Evolutionary conservation across 2,329 filamentous ascomycete genomes (phyloP), one percentile per base, ranked within the genome.

Genomic region (Sarocladiaceae sp.): DNA sequence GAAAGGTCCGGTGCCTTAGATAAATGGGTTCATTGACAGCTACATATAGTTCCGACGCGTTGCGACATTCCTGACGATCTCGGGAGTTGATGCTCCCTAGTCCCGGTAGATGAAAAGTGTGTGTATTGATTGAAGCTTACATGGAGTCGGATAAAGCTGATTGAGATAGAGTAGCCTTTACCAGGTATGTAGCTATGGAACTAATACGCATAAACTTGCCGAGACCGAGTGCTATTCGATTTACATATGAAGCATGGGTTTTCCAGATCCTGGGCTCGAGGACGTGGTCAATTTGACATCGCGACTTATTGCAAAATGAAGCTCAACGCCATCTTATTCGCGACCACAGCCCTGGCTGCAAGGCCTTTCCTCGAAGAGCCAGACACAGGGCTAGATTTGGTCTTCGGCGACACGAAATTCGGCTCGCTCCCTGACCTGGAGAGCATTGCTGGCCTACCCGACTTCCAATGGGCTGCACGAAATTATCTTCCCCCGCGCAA

Each of bases 391-490:
- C 69, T 76, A 33, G 66, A 71, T n/a, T 58, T 65, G 2, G 60
- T 63, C 35, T 63, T 75, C 40, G 60, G 62, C 29, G 60, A 69
- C 52, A 59, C 72, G 13, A 52, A 65, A 12, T 56, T 55, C 1
- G 69, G 68, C 40, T 29, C 59, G 26, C 66, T 80, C 37, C 72
- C 77, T 8, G 60, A 71, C 44, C 62, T 81, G 6, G 60, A 67
- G 15, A 59, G 66, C 51, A 71, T 81, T 37, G 62, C 76, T 11
- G 76, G 75, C 15, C 65, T 82, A 6, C 75, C 72, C 1, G 78
- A 81, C 64, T 82, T 80, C 57, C 75, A 81, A 36, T 78, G 69
- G 63, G 74, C 74, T 3, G 78, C 77, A 20, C 67, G 75, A 52
- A 70, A 72, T 50, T 71, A 73, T 57, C 69, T 81, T 58, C 71